Evolutionary conservation across 2,329 filamentous ascomycete species (phyloP), one percentile per base, ranked within the genome.

Genomic region (Chaetomiaceae sp.): DNA sequence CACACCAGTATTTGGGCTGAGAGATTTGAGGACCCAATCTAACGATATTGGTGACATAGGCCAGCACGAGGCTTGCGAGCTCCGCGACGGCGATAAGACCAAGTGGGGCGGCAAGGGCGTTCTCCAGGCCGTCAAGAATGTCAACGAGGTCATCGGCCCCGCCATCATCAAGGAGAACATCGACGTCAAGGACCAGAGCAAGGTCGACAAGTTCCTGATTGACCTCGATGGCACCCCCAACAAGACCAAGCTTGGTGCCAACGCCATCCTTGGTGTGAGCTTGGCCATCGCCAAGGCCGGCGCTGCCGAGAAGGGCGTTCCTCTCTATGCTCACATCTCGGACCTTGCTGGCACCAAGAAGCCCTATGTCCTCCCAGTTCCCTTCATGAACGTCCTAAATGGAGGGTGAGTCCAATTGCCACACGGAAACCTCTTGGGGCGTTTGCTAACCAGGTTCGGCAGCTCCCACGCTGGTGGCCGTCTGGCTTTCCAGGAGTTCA

Each of bases 381-480:
- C 89, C 66, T 95, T 95, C 84, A 89, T 90, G 86, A 95, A 95
- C 77, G 89, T 95, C 70, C 81, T 95, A 63, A 95, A 95, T 74
- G 89, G 89, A 65, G 79, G 75, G 75, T 77, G 66, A 69, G 73
- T 61, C 18, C 4, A 13, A 32, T n/a, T 4, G 9, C 20, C 23
- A 3, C 25, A 32, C 14, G 1, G 29, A 5, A 20, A 18, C 20
- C 8, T 23, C 23, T 11, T 7, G 4, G n/a, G 5, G 23, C 16
- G 16, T 25, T 36, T 43, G 54, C 57, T 70, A 58, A 87, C 55
- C 16, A 21, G 4, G 2, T 9, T 38, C 3, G 9, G 41, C 23
- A 77, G 94, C 64, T 97, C 92, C 68, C 94, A 99, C 80, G 94
- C 94, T 63, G 94, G 94, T 82, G 94, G 94, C 69, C 89, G 91